phyloP scores from a whole-genome alignment of 1,284 basidiomycete species.

The Heterobasidion irregulare region DNA sequence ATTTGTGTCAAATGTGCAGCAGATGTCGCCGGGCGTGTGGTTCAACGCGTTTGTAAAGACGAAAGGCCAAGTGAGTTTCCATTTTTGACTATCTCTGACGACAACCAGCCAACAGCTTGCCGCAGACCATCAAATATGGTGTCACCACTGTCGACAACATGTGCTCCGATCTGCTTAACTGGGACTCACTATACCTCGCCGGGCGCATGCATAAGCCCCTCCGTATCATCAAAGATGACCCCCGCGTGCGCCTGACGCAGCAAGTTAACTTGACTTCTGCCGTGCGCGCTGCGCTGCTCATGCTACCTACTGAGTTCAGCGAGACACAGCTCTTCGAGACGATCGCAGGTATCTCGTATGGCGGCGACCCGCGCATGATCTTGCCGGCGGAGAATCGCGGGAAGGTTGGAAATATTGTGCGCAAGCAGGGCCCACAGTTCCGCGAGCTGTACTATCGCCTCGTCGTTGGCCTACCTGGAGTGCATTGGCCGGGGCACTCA shows the following conservation, averaged over 20 bases:
- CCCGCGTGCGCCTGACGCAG: slow-evolving; percentile 84
- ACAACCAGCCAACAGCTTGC: neutral
- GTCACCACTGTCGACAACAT: slow-evolving; percentile 89
- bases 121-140: slow-evolving; percentile 94
- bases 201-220: slow-evolving; percentile 98
- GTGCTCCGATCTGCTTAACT: slow-evolving; percentile 85
- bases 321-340: slow-evolving; percentile 81
- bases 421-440: slow-evolving; percentile 78
- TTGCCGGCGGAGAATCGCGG: slow-evolving; percentile 91
- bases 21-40: slow-evolving; percentile 86
- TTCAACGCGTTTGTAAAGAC: slow-evolving; percentile 89
- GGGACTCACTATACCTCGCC: slow-evolving; percentile 90
- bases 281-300: slow-evolving; percentile 69
- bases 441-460: slow-evolving; percentile 80
- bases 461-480: slow-evolving; percentile 67
- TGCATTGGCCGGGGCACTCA: slow-evolving; percentile 53
- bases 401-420: slow-evolving; percentile 93
- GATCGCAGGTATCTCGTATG: slow-evolving; percentile 85
- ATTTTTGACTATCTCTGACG: neutral
- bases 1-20: slow-evolving; percentile 74
- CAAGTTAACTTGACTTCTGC: slow-evolving; percentile 92
- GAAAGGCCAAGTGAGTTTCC: slow-evolving; percentile 65
- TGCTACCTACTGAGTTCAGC: slow-evolving; percentile 55
- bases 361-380: slow-evolving; percentile 89
- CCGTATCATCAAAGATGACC: slow-evolving; percentile 82